Conservation (phyloP, 805 yeast genomes). For the Candida koratica region DNA sequence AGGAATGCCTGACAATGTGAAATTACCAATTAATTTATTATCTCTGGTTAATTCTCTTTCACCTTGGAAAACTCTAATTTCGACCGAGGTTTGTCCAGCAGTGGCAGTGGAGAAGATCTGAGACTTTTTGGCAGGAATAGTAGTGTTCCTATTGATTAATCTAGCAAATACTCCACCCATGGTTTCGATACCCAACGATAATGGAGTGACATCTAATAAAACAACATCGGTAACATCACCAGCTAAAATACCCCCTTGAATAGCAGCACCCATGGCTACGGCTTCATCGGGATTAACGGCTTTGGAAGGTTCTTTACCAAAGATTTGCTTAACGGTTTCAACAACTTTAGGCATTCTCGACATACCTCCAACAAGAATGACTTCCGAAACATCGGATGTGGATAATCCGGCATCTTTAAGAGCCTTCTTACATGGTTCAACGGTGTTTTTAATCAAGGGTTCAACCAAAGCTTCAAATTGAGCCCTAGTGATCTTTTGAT, state of each 20-base stretch:
- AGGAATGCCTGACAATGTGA: slow-evolving; percentile 90
- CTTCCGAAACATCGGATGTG: slow-evolving; percentile 68
- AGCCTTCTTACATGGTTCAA: slow-evolving; percentile 77
- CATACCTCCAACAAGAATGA: slow-evolving; percentile 88
- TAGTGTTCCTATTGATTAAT: slow-evolving; percentile 87
- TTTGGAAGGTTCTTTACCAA: slow-evolving; percentile 81
- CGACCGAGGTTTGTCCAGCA: slow-evolving; percentile 94
- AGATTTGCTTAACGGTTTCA: slow-evolving; percentile 69
- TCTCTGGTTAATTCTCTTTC: slow-evolving; percentile 98
- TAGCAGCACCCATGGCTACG: slow-evolving; percentile 95
- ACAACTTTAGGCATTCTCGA: slow-evolving; percentile 87
- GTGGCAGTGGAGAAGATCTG: slow-evolving; percentile 96
- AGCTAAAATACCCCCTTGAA: slow-evolving; percentile 93
- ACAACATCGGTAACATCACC: slow-evolving; percentile 94
- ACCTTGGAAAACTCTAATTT: slow-evolving; percentile 98
- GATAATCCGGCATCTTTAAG: slow-evolving; percentile 72
- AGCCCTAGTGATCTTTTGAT: slow-evolving; percentile 62
- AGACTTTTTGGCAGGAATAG: slow-evolving; percentile 94
- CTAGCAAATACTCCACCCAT: slow-evolving; percentile 97
- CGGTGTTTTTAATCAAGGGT: slow-evolving; percentile 65
- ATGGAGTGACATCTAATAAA: slow-evolving; percentile 83
- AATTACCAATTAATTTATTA: slow-evolving; percentile 96
- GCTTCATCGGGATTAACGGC: slow-evolving; percentile 95
- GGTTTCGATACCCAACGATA: slow-evolving; percentile 94
- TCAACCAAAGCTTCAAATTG: slow-evolving; percentile 66